Evolutionary conservation across 2,329 filamentous ascomycete species (phyloP).

Genomic region (Coniella lustricola): DNA sequence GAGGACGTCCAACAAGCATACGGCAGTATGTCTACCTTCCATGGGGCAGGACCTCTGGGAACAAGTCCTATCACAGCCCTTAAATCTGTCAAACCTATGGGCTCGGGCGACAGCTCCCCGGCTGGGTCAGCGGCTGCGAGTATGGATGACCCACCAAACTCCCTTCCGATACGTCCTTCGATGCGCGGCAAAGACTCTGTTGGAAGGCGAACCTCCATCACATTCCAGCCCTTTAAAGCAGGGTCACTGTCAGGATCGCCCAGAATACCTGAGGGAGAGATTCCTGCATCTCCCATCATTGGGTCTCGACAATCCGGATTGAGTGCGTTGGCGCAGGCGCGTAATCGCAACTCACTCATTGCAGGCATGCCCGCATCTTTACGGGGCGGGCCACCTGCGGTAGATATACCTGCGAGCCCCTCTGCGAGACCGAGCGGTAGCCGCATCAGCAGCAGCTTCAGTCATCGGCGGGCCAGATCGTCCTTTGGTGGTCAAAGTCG

Average conservation of each 20-base stretch:
- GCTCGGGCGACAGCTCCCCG: slow-evolving; percentile 57
- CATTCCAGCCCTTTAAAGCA: slow-evolving; percentile 93
- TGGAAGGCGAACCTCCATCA: slow-evolving; percentile 71
- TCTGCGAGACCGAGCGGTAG: slow-evolving; percentile 77
- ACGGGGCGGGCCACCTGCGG: slow-evolving; percentile 55
- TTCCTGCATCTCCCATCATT: slow-evolving; percentile 50
- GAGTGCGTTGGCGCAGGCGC: slow-evolving; percentile 47
- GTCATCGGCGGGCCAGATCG: slow-evolving; percentile 69
- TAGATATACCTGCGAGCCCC: slow-evolving; percentile 61
- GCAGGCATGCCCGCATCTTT: slow-evolving; percentile 70
- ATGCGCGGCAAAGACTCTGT: slow-evolving; percentile 42
- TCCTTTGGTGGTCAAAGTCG: slow-evolving; percentile 70
- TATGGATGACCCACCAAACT: slow-evolving; percentile 41
- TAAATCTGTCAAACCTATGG: slow-evolving; percentile 56
- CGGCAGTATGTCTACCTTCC: slow-evolving; percentile 83
- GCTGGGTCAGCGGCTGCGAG: slow-evolving; percentile 43
- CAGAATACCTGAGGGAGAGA: slow-evolving; percentile 41
- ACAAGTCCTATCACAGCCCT: slow-evolving; percentile 83
- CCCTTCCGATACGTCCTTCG: slow-evolving; percentile 39
- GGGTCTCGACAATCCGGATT: slow-evolving; percentile 40
- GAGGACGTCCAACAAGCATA: slow-evolving; percentile 71
- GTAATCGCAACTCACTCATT: slow-evolving; percentile 66
- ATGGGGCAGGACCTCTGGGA: slow-evolving; percentile 68
- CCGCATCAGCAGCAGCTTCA: slow-evolving; percentile 91
- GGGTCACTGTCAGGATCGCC: slow-evolving; percentile 91